phyloP scores from a whole-genome alignment of 805 yeast genomes.

The Hagleromyces aurorensis region DNA sequence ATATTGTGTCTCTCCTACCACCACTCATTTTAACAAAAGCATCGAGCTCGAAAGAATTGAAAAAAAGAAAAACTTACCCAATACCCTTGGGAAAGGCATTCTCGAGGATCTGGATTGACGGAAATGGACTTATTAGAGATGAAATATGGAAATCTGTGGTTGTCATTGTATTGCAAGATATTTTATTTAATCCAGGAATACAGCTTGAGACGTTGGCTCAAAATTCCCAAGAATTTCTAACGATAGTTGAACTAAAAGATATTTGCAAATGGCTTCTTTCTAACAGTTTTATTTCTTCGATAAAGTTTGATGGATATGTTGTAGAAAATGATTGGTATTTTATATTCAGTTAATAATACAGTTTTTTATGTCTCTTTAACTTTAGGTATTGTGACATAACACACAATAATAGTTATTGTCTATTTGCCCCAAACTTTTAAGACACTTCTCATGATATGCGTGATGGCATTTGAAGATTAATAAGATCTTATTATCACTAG shows the following conservation, averaged over 20 bases:
- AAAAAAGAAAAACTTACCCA: constrained; percentile 21
- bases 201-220: constrained; percentile 18
- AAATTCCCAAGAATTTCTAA: constrained; percentile 26
- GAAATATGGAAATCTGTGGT: constrained; percentile 54
- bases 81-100: constrained; percentile 58
- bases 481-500: constrained; percentile 1
- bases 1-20: constrained; percentile 52
- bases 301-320: constrained; percentile 17
- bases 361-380: constrained; percentile 1
- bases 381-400: constrained; percentile 10
- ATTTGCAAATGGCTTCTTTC: constrained; percentile 40
- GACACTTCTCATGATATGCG: constrained; percentile 24
- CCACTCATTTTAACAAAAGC: constrained; percentile 61
- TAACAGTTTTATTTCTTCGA: constrained; percentile 19
- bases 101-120: constrained; percentile 64
- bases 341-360: background rate
- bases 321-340: constrained; percentile 24
- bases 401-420: constrained; percentile 16
- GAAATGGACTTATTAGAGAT: constrained; percentile 51
- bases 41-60: constrained; percentile 22
- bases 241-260: constrained; percentile 32
- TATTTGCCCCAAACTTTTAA: constrained; percentile 25
- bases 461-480: constrained; percentile 24
- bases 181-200: constrained; percentile 52
- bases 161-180: constrained; percentile 37